A percentile compares a stretch with the other conserved stretches of the same genome.
Evolutionary conservation across 2,329 filamentous ascomycete genomes (phyloP).

Genomic region (Clonostachys sp.): DNA sequence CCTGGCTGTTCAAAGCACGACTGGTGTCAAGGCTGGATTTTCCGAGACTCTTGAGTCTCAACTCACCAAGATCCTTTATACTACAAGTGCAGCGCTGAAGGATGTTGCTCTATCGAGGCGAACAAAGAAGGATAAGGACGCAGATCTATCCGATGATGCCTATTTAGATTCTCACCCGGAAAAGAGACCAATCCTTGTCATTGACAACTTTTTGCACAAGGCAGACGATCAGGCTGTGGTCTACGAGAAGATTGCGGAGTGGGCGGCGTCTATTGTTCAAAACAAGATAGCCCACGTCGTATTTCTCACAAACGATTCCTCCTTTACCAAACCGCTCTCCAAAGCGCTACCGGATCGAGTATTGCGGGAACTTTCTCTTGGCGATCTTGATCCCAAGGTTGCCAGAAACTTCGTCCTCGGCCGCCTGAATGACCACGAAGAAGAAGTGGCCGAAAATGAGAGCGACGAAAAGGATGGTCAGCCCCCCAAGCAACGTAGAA

Average conservation of each 20-base stretch:
- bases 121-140: conserved; percentile 69
- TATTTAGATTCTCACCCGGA: conserved; percentile 90
- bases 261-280: conserved; percentile 81
- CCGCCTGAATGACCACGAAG: conserved; percentile 53
- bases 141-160: conserved; percentile 71
- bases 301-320: conserved; percentile 85
- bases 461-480: conserved; percentile 14
- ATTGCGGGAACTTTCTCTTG: conserved; percentile 79
- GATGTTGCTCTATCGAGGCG: conserved; percentile 68
- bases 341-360: conserved; percentile 88
- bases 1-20: conserved; percentile 87
- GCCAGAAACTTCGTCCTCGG: conserved; percentile 88
- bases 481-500: conserved; percentile 14
- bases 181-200: conserved; percentile 73
- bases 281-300: conserved; percentile 91
- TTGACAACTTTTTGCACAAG: conserved; percentile 89
- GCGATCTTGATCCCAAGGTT: conserved; percentile 80
- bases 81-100: conserved; percentile 74
- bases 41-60: conserved; percentile 90
- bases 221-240: conserved; percentile 59
- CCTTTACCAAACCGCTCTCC: conserved; percentile 81
- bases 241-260: conserved; percentile 80
- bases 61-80: conserved; percentile 83
- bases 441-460: conserved; percentile 25
- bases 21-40: conserved; percentile 90